Conservation (phyloP, 2,329 filamentous ascomycete genomes). For the Epichloe aotearoae region DNA sequence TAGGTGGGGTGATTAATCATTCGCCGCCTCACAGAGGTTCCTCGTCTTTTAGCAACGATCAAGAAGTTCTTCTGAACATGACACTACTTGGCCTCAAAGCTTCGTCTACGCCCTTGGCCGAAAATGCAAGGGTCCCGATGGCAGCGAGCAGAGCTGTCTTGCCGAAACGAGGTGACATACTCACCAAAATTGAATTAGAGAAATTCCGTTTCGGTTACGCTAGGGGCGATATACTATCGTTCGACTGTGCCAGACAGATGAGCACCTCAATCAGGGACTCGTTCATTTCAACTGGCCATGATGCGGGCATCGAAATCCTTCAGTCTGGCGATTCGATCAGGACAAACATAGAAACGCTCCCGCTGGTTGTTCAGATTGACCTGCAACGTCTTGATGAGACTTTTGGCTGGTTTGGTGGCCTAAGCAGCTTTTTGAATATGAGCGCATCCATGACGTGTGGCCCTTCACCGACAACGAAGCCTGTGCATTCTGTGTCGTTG, state of each 20-base stretch:
- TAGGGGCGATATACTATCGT: slow-evolving; percentile 49
- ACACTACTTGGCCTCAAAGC: slow-evolving; percentile 31
- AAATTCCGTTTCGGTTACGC: slow-evolving; percentile 51
- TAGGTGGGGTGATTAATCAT: slow-evolving; percentile 38
- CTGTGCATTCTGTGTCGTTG: slow-evolving; percentile 23
- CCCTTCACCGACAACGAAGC: slow-evolving; percentile 35
- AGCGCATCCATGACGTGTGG: slow-evolving; percentile 72
- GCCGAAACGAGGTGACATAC: slow-evolving; percentile 11
- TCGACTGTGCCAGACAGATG: slow-evolving; percentile 44
- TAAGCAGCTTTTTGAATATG: slow-evolving; percentile 83
- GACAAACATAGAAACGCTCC: slow-evolving; percentile 61
- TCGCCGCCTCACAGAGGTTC: slow-evolving; percentile 31
- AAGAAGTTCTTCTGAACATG: slow-evolving; percentile 39
- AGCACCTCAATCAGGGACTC: slow-evolving; percentile 45
- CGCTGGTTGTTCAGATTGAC: slow-evolving; percentile 63
- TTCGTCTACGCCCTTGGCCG: slow-evolving; percentile 4
- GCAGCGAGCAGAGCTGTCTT: slow-evolving; percentile 1
- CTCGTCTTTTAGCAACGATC: slow-evolving; percentile 25
- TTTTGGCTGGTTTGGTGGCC: slow-evolving; percentile 75
- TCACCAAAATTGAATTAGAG: slow-evolving; percentile 33
- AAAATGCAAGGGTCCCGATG: background rate
- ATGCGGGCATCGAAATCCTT: slow-evolving; percentile 40
- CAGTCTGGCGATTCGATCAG: slow-evolving; percentile 31
- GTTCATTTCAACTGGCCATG: slow-evolving; percentile 42
- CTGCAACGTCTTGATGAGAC: slow-evolving; percentile 74